Evolutionary conservation across 495 filamentous ascomycete genomes (phyloP).

Genomic region (Penicillium robsamsonii): DNA sequence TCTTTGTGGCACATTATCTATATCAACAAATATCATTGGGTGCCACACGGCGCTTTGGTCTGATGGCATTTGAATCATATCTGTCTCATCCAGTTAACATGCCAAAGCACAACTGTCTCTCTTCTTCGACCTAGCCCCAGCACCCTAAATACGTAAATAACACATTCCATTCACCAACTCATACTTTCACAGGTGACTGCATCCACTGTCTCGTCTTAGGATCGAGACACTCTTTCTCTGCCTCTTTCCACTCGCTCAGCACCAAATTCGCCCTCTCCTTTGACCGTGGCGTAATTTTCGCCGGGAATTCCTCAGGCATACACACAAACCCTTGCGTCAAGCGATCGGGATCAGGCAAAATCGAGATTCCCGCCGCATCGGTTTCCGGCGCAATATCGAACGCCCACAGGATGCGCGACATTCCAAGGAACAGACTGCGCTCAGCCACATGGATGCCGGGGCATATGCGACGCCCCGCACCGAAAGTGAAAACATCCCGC

Average conservation of each 20-base stretch:
- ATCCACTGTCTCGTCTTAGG: conserved; percentile 24
- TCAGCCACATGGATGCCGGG: conserved; percentile 34
- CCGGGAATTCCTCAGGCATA: conserved; percentile 37
- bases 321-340: conserved; percentile 42
- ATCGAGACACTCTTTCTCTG: conserved; percentile 17
- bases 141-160: background rate
- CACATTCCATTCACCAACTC: background rate
- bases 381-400: conserved; percentile 32
- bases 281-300: conserved; percentile 28
- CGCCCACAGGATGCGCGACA: conserved; percentile 56
- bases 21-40: background rate
- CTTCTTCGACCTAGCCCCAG: background rate
- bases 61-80: background rate
- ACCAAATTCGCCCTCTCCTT: conserved; percentile 34
- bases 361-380: conserved; percentile 13
- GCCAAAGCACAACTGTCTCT: background rate
- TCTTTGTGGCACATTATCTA: background rate
- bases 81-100: background rate
- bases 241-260: conserved; percentile 30
- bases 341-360: conserved; percentile 24
- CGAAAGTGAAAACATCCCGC: conserved; percentile 34
- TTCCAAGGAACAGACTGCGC: conserved; percentile 47
- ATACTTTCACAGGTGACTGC: conserved; percentile 4
- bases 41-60: background rate
- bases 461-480: conserved; percentile 32